Evolutionary conservation across 805 yeast species (phyloP).

Genomic region (Blastobotrys chiropterorum): DNA sequence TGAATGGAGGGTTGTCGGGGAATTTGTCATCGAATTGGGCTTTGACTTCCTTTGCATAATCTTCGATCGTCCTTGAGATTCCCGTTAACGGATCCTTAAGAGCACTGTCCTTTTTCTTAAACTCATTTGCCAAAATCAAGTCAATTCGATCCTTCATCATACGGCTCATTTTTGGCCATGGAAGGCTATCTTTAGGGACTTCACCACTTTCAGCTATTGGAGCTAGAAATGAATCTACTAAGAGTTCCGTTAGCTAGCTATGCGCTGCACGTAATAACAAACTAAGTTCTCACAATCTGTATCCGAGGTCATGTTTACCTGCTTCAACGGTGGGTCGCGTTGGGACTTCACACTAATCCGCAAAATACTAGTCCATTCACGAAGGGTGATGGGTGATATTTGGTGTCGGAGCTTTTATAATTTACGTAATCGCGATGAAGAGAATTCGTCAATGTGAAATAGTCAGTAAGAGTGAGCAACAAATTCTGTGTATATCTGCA

Average conservation of each 20-base stretch:
- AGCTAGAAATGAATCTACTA: neutral
- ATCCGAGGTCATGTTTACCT: neutral
- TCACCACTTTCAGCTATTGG: neutral
- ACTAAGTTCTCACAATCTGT: neutral
- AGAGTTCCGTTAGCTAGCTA: neutral
- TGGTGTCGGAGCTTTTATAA: too few species aligned
- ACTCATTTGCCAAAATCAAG: neutral
- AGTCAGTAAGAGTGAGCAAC: too few species aligned
- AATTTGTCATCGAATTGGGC: slow-evolving; percentile 16
- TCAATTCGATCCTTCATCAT: neutral
- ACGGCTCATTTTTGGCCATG: neutral
- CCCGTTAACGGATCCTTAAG: slow-evolving; percentile 20
- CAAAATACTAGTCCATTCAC: too few species aligned
- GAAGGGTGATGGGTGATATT: too few species aligned
- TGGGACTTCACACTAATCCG: too few species aligned
- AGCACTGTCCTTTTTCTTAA: neutral
- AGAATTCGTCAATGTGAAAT: too few species aligned
- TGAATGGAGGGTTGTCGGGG: slow-evolving; percentile 32
- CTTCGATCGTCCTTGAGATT: slow-evolving; percentile 10
- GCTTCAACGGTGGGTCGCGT: too few species aligned
- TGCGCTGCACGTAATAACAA: too few species aligned
- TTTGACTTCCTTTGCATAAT: slow-evolving; percentile 8
- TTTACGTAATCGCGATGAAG: too few species aligned
- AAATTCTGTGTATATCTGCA: too few species aligned
- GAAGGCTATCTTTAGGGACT: neutral